Evolutionary conservation across 768 basidiomycete genomes (phyloP), one percentile per base, ranked within the genome.

Genomic region (Lyophyllum semitale): DNA sequence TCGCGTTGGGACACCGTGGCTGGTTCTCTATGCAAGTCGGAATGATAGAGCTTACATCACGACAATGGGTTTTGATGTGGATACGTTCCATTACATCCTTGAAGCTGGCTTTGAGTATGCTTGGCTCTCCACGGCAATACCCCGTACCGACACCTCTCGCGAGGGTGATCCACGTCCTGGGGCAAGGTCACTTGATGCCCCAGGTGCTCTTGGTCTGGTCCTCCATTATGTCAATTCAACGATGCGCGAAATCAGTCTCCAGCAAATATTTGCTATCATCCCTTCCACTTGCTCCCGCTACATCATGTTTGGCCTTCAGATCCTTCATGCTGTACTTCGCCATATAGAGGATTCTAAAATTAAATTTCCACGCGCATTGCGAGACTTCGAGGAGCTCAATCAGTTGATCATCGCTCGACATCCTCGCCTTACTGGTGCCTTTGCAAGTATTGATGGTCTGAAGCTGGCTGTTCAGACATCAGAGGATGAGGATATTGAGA

Each of bases 241-340:
- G 0, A 78, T 80, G 71, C 64, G 47, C 1, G 72, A 80, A 27
- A 60, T 71, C 23, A 69, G 63, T 25, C 65, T 81, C 2, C 70
- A 74, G 51, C 73, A 79, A 46, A 78, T 80, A 8, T 82, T 81
- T 59, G 76, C 74, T 1, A 59, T 81, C 6, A 66, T 75, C 12
- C 77, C 77, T 11, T 27, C 72, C 0, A 75, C 73, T 0, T 59
- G 73, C 22, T 63, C 65, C 0, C 61, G 69, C 0, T 81, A 81
- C 55, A 54, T 78, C 41, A 29, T 49, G 4, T 79, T 77, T 61
- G 62, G 62, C 1, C 62, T 68, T 2, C 7, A 40, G 0, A 66
- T 77, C n/a, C 65, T 78, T n/a, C n/a, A n/a, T 2, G 26, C 53
- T 1, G 64, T 65, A 0, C 66, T 79, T 1, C 42, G 59, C 0